Percentiles rank a stretch among this genome's conserved stretches.
phyloP scores from a whole-genome alignment of 1,139 yeast genomes.

The Candida glucosophila region DNA sequence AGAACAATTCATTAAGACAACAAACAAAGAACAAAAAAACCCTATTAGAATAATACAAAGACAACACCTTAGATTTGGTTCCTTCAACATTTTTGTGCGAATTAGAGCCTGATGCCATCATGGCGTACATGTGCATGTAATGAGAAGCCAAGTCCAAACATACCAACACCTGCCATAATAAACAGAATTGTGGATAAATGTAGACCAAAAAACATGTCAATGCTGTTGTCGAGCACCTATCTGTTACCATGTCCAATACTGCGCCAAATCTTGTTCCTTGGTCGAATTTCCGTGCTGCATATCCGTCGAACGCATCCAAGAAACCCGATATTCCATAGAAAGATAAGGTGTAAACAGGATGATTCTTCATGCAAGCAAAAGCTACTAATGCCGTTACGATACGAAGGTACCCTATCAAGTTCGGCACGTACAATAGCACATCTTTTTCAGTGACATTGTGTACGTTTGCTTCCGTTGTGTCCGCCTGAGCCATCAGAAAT shows the following conservation, averaged over 20 bases:
- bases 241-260: slow-evolving; percentile 97
- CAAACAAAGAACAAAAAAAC: slow-evolving; percentile 81
- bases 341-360: slow-evolving; percentile 68
- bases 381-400: slow-evolving; percentile 77
- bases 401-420: slow-evolving; percentile 81
- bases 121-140: slow-evolving; percentile 98
- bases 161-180: slow-evolving; percentile 78
- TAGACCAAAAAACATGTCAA: slow-evolving; percentile 79
- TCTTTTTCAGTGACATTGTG: slow-evolving; percentile 25
- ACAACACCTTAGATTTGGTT: slow-evolving; percentile 62
- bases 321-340: slow-evolving; percentile 84
- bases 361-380: slow-evolving; percentile 70
- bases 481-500: no score
- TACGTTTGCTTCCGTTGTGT: neutral
- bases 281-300: slow-evolving; percentile 81
- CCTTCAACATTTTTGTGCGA: slow-evolving; percentile 81
- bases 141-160: slow-evolving; percentile 91
- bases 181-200: slow-evolving; percentile 56
- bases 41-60: slow-evolving; percentile 81
- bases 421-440: slow-evolving; percentile 77
- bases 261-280: slow-evolving; percentile 95
- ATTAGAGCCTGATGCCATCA: slow-evolving; percentile 66
- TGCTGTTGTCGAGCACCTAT: slow-evolving; percentile 91
- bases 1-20: slow-evolving; percentile 87
- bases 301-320: slow-evolving; percentile 94